Percentiles rank a stretch among this genome's conserved stretches.
These are phyloP conservation scores for Epichloe festucae DNA, from an alignment of 2,329 filamentous ascomycete species.

Conservation along the genomic window DNA sequence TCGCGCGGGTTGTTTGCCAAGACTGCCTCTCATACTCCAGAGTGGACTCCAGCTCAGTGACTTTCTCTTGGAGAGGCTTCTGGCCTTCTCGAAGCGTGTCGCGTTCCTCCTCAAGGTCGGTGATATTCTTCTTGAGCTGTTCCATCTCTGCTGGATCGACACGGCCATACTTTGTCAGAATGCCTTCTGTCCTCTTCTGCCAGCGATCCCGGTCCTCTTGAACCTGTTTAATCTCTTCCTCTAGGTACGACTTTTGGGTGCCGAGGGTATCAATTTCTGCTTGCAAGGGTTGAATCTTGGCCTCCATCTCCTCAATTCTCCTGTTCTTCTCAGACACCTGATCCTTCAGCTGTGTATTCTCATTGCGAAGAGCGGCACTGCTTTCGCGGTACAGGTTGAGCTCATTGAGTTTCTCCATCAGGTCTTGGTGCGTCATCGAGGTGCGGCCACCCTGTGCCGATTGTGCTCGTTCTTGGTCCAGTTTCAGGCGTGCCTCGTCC, in stretches of 20 bases:
- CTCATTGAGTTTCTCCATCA: constrained; percentile 91
- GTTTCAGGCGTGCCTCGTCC: constrained; percentile 76
- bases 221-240: constrained; percentile 78
- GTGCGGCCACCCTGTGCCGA: constrained; percentile 61
- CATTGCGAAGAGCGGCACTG: constrained; percentile 78
- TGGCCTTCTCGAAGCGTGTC: constrained; percentile 39
- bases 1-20: constrained; percentile 40
- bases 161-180: constrained; percentile 89
- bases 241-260: constrained; percentile 65
- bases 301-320: constrained; percentile 61
- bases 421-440: constrained; percentile 70
- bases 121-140: constrained; percentile 67
- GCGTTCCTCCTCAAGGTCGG: constrained; percentile 51
- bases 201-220: constrained; percentile 87
- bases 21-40: constrained; percentile 41
- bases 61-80: constrained; percentile 37
- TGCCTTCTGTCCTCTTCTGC: constrained; percentile 92
- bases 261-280: constrained; percentile 70
- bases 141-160: constrained; percentile 91
- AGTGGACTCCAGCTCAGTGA: constrained; percentile 36
- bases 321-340: constrained; percentile 62
- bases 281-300: constrained; percentile 70
- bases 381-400: constrained; percentile 94
- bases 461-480: constrained; percentile 75
- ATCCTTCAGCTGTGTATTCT: constrained; percentile 66